These are phyloP conservation scores for Verruconis gallopava DNA, from an alignment of 2,329 filamentous ascomycete genomes.

Conservation along the genomic window DNA sequence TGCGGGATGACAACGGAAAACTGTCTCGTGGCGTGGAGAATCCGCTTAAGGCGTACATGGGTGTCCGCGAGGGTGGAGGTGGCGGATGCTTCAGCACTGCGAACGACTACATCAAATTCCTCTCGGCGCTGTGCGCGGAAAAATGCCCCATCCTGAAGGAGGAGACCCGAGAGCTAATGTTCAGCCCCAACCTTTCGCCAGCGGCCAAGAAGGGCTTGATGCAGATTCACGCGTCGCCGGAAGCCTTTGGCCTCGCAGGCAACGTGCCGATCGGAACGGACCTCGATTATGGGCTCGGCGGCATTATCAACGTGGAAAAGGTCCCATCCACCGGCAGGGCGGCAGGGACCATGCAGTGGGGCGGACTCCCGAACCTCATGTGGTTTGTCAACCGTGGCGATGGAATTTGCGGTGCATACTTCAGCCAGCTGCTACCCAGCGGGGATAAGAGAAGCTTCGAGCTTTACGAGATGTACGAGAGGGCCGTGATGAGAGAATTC, in stretches of 20 bases:
- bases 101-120: conserved; percentile 17
- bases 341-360: conserved; percentile 7
- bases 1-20: conserved; percentile 13
- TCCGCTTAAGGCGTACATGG: conserved; percentile 11
- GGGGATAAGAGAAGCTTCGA: conserved; percentile 7
- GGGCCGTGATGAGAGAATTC: conserved; percentile 5
- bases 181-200: conserved; percentile 16
- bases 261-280: conserved; percentile 5
- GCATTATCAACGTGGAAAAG: conserved; percentile 5
- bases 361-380: conserved; percentile 9
- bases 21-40: conserved; percentile 6
- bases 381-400: conserved; percentile 9
- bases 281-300: conserved; percentile 8
- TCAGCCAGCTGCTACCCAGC: conserved; percentile 7
- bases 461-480: conserved; percentile 9
- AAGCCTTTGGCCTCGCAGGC: conserved; percentile 9
- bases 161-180: conserved; percentile 15
- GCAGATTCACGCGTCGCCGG: conserved; percentile 8
- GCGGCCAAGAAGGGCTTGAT: not conserved
- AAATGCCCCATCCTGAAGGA: conserved; percentile 12
- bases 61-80: conserved; percentile 14
- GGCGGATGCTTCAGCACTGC: conserved; percentile 15
- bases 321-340: conserved; percentile 3
- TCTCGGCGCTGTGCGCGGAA: conserved; percentile 15
- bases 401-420: conserved; percentile 9